Evolutionary conservation across 768 basidiomycete genomes (phyloP).

Genomic region (Amanita rubescens): DNA sequence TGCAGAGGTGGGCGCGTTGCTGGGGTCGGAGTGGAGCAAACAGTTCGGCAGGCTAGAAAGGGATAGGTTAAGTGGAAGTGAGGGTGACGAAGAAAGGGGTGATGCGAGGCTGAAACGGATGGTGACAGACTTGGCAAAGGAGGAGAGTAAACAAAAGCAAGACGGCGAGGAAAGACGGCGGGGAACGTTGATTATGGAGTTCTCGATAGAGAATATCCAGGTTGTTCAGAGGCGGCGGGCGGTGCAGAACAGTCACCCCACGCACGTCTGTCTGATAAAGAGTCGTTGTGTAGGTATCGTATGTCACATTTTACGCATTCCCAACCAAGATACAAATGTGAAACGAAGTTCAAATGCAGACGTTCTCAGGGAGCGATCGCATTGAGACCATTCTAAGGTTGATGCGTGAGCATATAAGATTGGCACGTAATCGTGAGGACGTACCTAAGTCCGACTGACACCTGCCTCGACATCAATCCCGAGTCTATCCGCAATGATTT

Average conservation of each 20-base stretch:
- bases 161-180: conserved; percentile 42
- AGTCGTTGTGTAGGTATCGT: too few species aligned
- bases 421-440: background rate
- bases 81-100: conserved; percentile 47
- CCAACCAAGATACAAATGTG: too few species aligned
- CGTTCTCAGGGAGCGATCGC: too few species aligned
- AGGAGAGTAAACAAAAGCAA: conserved; percentile 47
- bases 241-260: conserved; percentile 32
- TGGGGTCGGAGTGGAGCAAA: conserved; percentile 81
- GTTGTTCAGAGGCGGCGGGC: conserved; percentile 73
- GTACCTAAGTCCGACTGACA: background rate
- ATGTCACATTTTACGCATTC: too few species aligned
- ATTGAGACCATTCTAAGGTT: too few species aligned
- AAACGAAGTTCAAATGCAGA: too few species aligned
- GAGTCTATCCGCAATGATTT: background rate
- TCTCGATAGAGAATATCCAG: conserved; percentile 92
- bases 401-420: too few species aligned
- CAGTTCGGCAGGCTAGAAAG: conserved; percentile 48
- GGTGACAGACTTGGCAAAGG: conserved; percentile 43
- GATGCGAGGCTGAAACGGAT: conserved; percentile 46
- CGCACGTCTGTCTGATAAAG: too few species aligned
- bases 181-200: conserved; percentile 77
- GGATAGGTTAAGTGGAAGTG: conserved; percentile 42
- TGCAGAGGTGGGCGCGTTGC: conserved; percentile 49
- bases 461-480: background rate